Percentiles rank a stretch among this genome's conserved stretches.
phyloP scores from a whole-genome alignment of 73 alveolate genomes.

The Breviolum minutum region DNA sequence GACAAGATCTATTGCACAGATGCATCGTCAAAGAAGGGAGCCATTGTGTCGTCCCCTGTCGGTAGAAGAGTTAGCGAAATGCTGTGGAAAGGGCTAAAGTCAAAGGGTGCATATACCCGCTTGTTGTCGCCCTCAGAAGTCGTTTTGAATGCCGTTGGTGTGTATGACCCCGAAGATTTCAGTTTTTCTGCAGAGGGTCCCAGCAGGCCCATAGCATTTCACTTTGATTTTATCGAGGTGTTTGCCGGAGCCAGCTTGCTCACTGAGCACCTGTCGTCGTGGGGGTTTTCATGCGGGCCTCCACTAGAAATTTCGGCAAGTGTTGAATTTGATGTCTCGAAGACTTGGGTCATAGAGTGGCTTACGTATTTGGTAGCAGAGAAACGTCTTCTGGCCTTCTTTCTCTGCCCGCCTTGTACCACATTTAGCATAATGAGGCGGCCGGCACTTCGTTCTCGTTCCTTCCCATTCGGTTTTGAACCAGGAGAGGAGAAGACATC shows the following conservation, averaged over 20 bases:
- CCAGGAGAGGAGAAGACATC: background rate
- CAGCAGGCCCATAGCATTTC: background rate
- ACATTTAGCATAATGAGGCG: background rate
- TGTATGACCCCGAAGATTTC: background rate
- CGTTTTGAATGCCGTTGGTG: background rate
- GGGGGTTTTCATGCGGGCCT: background rate
- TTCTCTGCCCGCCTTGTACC: background rate
- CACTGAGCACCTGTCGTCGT: background rate
- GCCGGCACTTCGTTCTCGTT: background rate
- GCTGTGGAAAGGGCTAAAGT: background rate
- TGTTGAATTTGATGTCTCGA: background rate
- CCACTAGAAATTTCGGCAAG: background rate
- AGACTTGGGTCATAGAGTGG: background rate
- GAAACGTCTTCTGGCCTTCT: background rate
- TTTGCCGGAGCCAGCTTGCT: background rate
- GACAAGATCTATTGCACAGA: background rate
- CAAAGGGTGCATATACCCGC: background rate
- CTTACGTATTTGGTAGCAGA: background rate
- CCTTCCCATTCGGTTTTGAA: background rate
- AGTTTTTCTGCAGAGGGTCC: background rate
- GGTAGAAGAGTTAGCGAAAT: no score
- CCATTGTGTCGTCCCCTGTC: background rate
- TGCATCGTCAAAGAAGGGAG: background rate
- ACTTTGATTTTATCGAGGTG: background rate
- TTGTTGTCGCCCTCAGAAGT: background rate